Evolutionary conservation across 352 stramenopile genomes (phyloP), one percentile per base, ranked within the genome.

Genomic region (Phytopythium litorale): DNA sequence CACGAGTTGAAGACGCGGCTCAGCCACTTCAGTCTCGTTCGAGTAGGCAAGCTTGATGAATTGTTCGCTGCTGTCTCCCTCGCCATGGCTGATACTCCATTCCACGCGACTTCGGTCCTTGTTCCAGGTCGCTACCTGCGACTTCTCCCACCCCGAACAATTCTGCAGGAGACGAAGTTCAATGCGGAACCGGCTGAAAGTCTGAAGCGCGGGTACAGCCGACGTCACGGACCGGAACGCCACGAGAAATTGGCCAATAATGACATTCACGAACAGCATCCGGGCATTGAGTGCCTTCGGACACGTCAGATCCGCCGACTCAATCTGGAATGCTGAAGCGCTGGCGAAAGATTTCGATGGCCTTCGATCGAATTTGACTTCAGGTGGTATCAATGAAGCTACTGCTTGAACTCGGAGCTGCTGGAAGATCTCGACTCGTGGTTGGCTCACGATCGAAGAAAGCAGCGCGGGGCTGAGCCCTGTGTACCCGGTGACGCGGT

Each of bases 1-100:
- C 19, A 79, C 63, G 21, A 83, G 12, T 35, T 75, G 72, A 6
- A 79, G 13, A 8, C 67, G 54, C 25, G 72, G 68, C 33, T 76
- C 72, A 0, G 19, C 40, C 3, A n/a, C 45, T 23, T 76, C 70
- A 13, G 59, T 46, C 18, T 63, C 58, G 32, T 78, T 83, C 8
- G 65, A 69, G 56, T 74, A 80, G 1, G 42, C n/a, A 4, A 80
- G 32, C 7, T 60, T 28, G 15, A 76, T 50, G 3, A 61, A 37
- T 23, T 12, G 21, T 18, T 25, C 25, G 7, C 19, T 28, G 30
- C 4, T 35, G 21, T 11, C 1, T 35, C 32, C 49, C 0, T n/a
- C 25, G 12, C 4, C 6, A 23, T 37, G 25, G 13, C 13, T 37
- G 18, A 4, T 11, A 12, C 25, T 33, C 49, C 49, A 55, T 13